Conservation (phyloP, 768 basidiomycete genomes). For the Crassisporium funariophilum region DNA sequence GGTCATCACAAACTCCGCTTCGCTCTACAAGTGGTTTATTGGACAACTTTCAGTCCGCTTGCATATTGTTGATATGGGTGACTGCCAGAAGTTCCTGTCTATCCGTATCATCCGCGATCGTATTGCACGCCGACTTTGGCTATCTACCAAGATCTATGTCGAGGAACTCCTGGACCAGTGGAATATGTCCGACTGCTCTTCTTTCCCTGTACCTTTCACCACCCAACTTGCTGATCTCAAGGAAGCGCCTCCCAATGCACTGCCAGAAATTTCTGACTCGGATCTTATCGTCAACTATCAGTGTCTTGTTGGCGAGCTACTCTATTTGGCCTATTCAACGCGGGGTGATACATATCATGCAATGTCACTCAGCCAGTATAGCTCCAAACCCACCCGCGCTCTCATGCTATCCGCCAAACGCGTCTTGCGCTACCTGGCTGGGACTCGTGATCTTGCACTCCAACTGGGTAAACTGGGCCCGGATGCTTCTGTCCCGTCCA, state of each 20-base stretch:
- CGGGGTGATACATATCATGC: slow-evolving; percentile 37
- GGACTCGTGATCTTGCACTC: slow-evolving; percentile 23
- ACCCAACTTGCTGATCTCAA: slow-evolving; percentile 4
- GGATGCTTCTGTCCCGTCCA: background rate
- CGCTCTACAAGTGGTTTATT: slow-evolving; percentile 8
- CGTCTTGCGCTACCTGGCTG: slow-evolving; percentile 34
- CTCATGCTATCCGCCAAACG: slow-evolving; percentile 35
- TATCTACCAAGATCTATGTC: slow-evolving; percentile 9
- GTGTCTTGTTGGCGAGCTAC: slow-evolving; percentile 24
- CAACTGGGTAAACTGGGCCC: slow-evolving; percentile 18
- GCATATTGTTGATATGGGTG: slow-evolving; percentile 17
- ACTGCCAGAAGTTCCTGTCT: slow-evolving; percentile 6
- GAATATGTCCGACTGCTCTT: slow-evolving; percentile 14
- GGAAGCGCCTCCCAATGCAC: slow-evolving; percentile 5
- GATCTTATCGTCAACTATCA: slow-evolving; percentile 20
- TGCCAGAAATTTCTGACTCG: slow-evolving; percentile 14
- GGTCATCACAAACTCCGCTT: slow-evolving; percentile 5
- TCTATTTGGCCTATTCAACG: slow-evolving; percentile 32
- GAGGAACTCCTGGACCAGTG: slow-evolving; percentile 12
- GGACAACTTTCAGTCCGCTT: background rate
- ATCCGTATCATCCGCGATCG: slow-evolving; percentile 13
- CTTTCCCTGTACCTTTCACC: slow-evolving; percentile 1
- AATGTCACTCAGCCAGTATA: slow-evolving; percentile 27
- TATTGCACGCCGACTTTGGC: background rate
- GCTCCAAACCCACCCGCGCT: background rate